Conservation (phyloP, 2,329 filamentous ascomycete species). For the Nectriaceae sp. region DNA sequence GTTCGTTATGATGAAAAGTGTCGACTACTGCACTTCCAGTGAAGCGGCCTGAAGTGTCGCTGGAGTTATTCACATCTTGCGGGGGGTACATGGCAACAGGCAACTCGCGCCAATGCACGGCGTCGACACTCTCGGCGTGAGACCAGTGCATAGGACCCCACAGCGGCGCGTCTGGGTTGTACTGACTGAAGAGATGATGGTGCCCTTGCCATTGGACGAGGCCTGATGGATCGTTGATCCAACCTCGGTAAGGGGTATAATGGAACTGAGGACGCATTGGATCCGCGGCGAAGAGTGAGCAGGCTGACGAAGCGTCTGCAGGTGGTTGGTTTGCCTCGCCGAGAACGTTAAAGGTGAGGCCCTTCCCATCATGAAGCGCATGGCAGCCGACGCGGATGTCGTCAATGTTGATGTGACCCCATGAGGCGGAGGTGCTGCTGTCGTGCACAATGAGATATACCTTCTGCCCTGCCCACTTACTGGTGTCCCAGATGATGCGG, state of each 20-base stretch:
- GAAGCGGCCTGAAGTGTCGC: conserved; percentile 24
- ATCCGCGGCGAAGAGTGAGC: conserved; percentile 26
- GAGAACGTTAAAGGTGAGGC: conserved; percentile 29
- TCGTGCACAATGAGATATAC: conserved; percentile 26
- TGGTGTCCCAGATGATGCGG: conserved; percentile 33
- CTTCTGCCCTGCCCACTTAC: conserved; percentile 26
- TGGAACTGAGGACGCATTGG: conserved; percentile 28
- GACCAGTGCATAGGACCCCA: conserved; percentile 31
- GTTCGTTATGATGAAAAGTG: conserved; percentile 5
- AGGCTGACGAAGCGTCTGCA: conserved; percentile 11
- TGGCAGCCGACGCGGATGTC: conserved; percentile 30
- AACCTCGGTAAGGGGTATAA: conserved; percentile 30
- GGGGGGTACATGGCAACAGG: conserved; percentile 23
- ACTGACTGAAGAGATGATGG: conserved; percentile 31
- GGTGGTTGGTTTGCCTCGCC: conserved; percentile 31
- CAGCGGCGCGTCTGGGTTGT: conserved; percentile 21
- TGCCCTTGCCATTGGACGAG: conserved; percentile 24
- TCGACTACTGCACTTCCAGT: conserved; percentile 26
- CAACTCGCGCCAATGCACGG: conserved; percentile 26
- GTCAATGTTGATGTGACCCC: conserved; percentile 35
- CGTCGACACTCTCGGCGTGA: conserved; percentile 24
- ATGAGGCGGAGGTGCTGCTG: conserved; percentile 19
- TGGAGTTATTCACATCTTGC: conserved; percentile 5
- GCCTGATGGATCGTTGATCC: conserved; percentile 31
- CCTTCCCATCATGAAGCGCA: conserved; percentile 25